Evolutionary conservation across 345 rosid genomes (phyloP).

Genomic region (Physaria fendleri): DNA sequence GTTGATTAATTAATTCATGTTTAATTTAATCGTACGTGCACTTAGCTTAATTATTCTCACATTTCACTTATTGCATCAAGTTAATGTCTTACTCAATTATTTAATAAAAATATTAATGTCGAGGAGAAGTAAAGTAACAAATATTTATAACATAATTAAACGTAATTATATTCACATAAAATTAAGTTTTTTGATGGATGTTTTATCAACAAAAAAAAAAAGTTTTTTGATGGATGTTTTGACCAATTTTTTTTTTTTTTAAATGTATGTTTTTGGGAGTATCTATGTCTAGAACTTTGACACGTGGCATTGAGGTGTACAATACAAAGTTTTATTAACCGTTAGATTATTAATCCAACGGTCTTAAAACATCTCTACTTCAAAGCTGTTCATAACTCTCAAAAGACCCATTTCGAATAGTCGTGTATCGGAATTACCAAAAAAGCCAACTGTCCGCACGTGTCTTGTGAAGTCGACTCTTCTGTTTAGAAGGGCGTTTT

Average conservation of each 20-base stretch:
- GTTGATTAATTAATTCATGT: background rate
- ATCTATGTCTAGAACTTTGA: slow-evolving; percentile 15
- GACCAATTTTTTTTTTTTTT: too few relatives aligned
- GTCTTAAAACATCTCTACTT: background rate
- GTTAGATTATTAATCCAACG: slow-evolving; percentile 15
- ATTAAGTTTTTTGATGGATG: too few relatives aligned
- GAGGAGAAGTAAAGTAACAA: background rate
- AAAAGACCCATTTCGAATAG: background rate
- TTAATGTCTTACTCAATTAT: background rate
- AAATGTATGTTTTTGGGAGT: background rate
- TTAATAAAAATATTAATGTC: background rate
- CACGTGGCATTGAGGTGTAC: slow-evolving; percentile 18
- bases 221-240: too few relatives aligned
- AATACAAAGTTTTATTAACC: background rate
- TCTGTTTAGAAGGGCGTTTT: background rate
- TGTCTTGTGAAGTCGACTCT: slow-evolving; percentile 13
- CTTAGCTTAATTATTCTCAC: background rate
- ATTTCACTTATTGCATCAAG: background rate
- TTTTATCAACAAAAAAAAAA: too few relatives aligned
- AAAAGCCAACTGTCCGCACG: slow-evolving; percentile 27
- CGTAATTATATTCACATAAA: background rate
- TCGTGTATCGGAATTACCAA: slow-evolving; percentile 4
- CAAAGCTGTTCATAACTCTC: background rate
- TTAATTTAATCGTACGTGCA: slow-evolving; percentile 22
- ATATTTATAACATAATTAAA: background rate